phyloP scores from a whole-genome alignment of 2,329 filamentous ascomycete genomes.

The Penicillium sp. region DNA sequence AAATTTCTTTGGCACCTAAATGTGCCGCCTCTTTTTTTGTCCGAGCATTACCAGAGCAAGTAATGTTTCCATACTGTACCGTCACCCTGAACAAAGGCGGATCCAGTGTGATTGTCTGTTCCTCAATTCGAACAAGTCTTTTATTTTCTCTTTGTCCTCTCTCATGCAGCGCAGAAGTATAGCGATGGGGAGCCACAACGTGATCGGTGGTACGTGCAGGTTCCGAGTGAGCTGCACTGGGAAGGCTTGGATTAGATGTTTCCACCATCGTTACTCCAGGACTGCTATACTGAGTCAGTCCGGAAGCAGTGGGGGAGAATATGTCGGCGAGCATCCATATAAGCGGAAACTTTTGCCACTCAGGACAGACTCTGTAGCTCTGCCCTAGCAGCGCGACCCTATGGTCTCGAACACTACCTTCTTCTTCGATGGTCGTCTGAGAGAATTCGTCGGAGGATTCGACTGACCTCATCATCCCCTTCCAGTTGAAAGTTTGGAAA shows the following conservation, averaged over 20 bases:
- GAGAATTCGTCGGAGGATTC: not conserved
- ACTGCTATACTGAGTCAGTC: not conserved
- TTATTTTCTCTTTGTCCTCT: not conserved
- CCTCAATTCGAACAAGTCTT: not conserved
- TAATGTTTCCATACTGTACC: not conserved
- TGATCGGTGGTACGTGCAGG: not conserved
- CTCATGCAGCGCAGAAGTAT: not conserved
- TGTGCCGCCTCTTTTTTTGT: not conserved
- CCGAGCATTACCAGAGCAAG: not conserved
- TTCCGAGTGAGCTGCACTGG: not conserved
- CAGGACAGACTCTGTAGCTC: not conserved
- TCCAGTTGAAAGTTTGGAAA: not conserved
- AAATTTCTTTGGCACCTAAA: not conserved
- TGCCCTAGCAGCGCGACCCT: not conserved
- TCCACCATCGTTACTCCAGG: not conserved
- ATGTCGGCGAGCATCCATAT: not conserved
- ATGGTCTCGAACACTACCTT: not conserved
- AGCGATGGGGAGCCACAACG: not conserved
- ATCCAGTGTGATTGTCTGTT: not conserved
- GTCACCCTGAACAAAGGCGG: not conserved
- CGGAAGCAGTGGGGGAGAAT: not conserved
- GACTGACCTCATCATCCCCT: not conserved
- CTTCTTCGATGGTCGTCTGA: not conserved
- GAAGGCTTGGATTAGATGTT: not conserved
- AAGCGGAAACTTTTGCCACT: not conserved